Conservation (phyloP, 75 land plant species). For the Picea sitchensis region DNA sequence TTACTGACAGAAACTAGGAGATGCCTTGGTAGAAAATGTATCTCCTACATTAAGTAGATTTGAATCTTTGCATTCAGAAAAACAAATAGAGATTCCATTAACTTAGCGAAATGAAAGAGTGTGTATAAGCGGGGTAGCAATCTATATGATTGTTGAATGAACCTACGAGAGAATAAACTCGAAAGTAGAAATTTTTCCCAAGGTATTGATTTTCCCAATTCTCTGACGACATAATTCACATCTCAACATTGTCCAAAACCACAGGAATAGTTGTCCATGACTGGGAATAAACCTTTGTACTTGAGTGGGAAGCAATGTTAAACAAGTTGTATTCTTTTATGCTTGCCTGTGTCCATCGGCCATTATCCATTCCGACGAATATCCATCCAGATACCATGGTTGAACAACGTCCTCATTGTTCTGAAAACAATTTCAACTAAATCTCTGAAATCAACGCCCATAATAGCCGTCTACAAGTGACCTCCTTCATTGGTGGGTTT, state of each 20-base stretch:
- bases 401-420: slow-evolving; percentile 69
- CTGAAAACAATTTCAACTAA: slow-evolving; percentile 79
- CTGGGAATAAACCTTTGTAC: slow-evolving; percentile 73
- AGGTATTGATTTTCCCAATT: slow-evolving; percentile 77
- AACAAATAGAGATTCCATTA: too few species aligned
- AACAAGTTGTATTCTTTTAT: slow-evolving; percentile 59
- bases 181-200: slow-evolving; percentile 53
- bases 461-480: slow-evolving; percentile 57
- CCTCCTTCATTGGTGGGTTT: slow-evolving; percentile 41
- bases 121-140: too few species aligned
- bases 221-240: slow-evolving; percentile 82
- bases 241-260: slow-evolving; percentile 80
- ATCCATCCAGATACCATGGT: slow-evolving; percentile 91
- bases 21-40: too few species aligned
- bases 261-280: slow-evolving; percentile 78
- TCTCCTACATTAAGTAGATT: too few species aligned
- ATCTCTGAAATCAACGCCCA: slow-evolving; percentile 53
- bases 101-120: too few species aligned
- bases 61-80: too few species aligned
- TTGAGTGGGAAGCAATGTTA: slow-evolving; percentile 77
- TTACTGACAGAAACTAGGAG: too few species aligned
- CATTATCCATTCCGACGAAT: slow-evolving; percentile 87
- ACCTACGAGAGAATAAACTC: slow-evolving; percentile 52
- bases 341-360: slow-evolving; percentile 63
- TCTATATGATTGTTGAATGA: too few species aligned